Conservation (phyloP, 2,329 filamentous ascomycete species). For the Trichoderma atrobrunneum region DNA sequence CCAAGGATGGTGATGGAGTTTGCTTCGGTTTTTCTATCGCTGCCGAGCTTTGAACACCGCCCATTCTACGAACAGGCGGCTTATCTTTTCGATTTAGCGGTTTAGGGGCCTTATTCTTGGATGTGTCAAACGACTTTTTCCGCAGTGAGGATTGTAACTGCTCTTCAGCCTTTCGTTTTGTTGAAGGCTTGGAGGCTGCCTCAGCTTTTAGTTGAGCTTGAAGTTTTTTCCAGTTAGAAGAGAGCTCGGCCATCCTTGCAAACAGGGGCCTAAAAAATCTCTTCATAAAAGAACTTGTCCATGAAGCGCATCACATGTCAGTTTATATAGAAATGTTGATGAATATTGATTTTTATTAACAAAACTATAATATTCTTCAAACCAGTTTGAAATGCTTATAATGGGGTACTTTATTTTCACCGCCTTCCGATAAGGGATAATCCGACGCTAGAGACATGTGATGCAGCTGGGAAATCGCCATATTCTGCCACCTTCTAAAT, state of each 20-base stretch:
- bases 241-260: conserved; percentile 45
- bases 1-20: conserved; percentile 52
- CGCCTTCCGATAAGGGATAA: conserved; percentile 8
- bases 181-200: conserved; percentile 36
- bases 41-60: conserved; percentile 51
- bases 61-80: conserved; percentile 46
- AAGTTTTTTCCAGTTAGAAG: conserved; percentile 76
- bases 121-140: conserved; percentile 26
- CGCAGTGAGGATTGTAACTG: conserved; percentile 31
- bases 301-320: not conserved
- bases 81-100: conserved; percentile 10
- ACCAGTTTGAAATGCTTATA: not conserved
- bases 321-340: not conserved
- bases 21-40: conserved; percentile 38
- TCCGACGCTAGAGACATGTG: not conserved
- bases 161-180: conserved; percentile 43
- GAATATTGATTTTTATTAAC: not conserved
- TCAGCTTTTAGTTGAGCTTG: conserved; percentile 59
- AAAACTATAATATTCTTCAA: not conserved
- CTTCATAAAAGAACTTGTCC: not conserved
- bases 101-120: conserved; percentile 6
- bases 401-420: not conserved
- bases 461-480: not conserved
- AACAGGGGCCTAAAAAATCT: not conserved
- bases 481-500: conserved; percentile 18